Percentiles rank a stretch among this genome's conserved stretches.
phyloP scores from a whole-genome alignment of 129 eudicot genomes.

The Flaveria trinervia region DNA sequence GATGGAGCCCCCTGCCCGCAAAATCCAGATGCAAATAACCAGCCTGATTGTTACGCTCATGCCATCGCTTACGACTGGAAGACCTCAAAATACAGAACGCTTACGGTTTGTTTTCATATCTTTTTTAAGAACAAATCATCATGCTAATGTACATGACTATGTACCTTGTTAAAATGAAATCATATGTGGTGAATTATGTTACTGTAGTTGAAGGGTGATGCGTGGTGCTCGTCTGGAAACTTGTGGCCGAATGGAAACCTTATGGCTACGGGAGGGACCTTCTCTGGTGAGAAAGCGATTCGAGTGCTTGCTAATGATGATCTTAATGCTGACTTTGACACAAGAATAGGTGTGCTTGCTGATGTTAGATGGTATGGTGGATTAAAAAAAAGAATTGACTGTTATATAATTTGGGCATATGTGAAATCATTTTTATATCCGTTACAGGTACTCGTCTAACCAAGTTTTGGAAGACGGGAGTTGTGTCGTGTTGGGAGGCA shows the following conservation, averaged over 20 bases:
- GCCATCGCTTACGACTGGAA: slow-evolving; percentile 60
- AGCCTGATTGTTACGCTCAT: slow-evolving; percentile 70
- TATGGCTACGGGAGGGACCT: slow-evolving; percentile 65
- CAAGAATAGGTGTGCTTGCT: slow-evolving; percentile 35
- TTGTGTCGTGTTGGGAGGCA: slow-evolving; percentile 62
- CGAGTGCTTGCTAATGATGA: slow-evolving; percentile 38
- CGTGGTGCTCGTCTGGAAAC: slow-evolving; percentile 94
- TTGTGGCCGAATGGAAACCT: slow-evolving; percentile 57
- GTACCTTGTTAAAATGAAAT: too few relatives aligned
- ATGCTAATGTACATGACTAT: neutral
- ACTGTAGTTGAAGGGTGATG: slow-evolving; percentile 50
- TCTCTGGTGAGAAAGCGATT: slow-evolving; percentile 43
- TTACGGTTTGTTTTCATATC: slow-evolving; percentile 41
- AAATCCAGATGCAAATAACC: slow-evolving; percentile 32
- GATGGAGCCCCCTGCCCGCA: slow-evolving; percentile 31
- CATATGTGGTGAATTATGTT: neutral
- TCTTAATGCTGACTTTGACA: slow-evolving; percentile 26
- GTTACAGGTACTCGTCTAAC: slow-evolving; percentile 29
- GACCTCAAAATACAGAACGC: slow-evolving; percentile 43
- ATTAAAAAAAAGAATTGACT: neutral
- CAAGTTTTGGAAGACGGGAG: slow-evolving; percentile 51
- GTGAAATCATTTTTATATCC: neutral
- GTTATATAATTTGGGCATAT: neutral
- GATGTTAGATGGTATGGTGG: slow-evolving; percentile 58
- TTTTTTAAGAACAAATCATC: neutral